phyloP scores from a whole-genome alignment of 129 eudicot genomes.

The Arctium lappa region DNA sequence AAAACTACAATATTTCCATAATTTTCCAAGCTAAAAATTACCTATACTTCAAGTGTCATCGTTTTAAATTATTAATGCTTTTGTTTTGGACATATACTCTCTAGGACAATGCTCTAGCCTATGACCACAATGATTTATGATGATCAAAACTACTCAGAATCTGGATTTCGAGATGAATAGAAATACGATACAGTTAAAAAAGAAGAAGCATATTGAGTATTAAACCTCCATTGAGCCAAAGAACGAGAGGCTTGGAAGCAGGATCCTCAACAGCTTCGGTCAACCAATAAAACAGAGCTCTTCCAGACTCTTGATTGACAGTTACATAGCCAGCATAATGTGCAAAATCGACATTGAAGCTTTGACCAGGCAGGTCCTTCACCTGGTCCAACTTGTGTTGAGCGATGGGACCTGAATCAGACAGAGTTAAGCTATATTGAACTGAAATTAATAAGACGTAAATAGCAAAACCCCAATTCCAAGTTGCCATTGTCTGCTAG shows the following conservation, averaged over 20 bases:
- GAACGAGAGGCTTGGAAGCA: slow-evolving; percentile 78
- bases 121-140: not conserved
- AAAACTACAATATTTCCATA: no score
- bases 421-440: slow-evolving; percentile 18
- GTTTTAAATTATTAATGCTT: no score
- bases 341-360: slow-evolving; percentile 55
- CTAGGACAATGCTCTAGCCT: no score
- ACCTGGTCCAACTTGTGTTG: slow-evolving; percentile 55
- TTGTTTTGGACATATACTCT: no score
- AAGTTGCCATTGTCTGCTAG: slow-evolving; percentile 30
- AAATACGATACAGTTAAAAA: not conserved
- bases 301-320: slow-evolving; percentile 63
- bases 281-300: slow-evolving; percentile 90
- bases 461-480: slow-evolving; percentile 34
- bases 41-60: no score
- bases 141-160: not conserved
- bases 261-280: slow-evolving; percentile 73
- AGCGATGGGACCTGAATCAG: slow-evolving; percentile 33
- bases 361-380: slow-evolving; percentile 70
- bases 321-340: slow-evolving; percentile 86
- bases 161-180: not conserved
- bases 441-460: slow-evolving; percentile 25
- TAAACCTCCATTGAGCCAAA: slow-evolving; percentile 97
- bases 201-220: no score
- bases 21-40: no score